A percentile compares a stretch with the other conserved stretches of the same genome.
Conservation (phyloP, 2,329 filamentous ascomycete genomes). For the Botryotinia globosa region DNA sequence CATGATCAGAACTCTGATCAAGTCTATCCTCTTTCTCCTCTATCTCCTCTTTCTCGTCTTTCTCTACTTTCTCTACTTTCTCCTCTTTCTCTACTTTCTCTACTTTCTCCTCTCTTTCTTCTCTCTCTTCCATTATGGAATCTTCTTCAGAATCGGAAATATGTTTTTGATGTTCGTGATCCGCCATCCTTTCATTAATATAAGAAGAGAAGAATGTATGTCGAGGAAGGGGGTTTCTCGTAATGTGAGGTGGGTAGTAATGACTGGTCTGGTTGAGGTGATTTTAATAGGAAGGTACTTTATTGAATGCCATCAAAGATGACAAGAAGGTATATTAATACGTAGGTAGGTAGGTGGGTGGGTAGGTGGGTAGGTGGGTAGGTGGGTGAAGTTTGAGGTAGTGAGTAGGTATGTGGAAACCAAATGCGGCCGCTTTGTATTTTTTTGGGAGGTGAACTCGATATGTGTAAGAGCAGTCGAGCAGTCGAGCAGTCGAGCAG, state of each 20-base stretch:
- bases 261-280: background rate
- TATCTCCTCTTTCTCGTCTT: constrained; percentile 6
- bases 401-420: background rate
- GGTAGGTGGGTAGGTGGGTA: background rate
- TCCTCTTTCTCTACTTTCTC: constrained; percentile 13
- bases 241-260: background rate
- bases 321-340: background rate
- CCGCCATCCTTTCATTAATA: constrained; percentile 1
- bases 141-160: constrained; percentile 29
- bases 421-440: constrained; percentile 9
- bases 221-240: background rate
- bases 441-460: background rate
- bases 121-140: constrained; percentile 21
- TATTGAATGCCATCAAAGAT: constrained; percentile 1
- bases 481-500: no score
- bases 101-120: constrained; percentile 19
- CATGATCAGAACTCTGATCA: constrained; percentile 27
- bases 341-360: background rate
- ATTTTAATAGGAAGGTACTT: constrained; percentile 9
- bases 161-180: constrained; percentile 6
- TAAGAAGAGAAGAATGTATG: background rate
- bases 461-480: background rate
- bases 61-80: constrained; percentile 6
- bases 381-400: background rate
- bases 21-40: constrained; percentile 20